Conservation (phyloP, 2,329 filamentous ascomycete genomes). For the Microcyclosporella mali region DNA sequence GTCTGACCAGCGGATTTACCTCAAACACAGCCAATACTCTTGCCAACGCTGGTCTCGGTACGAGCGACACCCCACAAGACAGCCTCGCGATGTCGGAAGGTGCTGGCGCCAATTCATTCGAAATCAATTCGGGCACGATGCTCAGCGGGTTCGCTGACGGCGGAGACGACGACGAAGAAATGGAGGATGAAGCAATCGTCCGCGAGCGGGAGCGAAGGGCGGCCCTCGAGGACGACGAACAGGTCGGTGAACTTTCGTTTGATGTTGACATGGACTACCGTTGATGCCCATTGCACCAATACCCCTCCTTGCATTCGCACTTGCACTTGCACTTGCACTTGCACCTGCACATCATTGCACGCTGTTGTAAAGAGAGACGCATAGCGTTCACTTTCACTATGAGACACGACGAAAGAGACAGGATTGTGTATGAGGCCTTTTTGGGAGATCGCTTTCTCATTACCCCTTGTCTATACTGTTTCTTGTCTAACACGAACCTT, state of each 20-base stretch:
- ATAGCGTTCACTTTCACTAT: not conserved
- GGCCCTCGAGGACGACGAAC: slow-evolving; percentile 49
- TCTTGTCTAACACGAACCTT: not conserved
- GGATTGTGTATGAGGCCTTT: not conserved
- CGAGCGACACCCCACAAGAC: slow-evolving; percentile 34
- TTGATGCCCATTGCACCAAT: slow-evolving; percentile 34
- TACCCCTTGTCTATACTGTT: no score
- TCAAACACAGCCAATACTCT: slow-evolving; percentile 49
- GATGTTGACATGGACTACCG: slow-evolving; percentile 56
- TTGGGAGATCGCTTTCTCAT: not conserved
- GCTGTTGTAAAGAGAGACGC: not conserved
- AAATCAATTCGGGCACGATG: slow-evolving; percentile 31
- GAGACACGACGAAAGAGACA: not conserved
- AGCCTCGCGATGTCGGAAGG: slow-evolving; percentile 30
- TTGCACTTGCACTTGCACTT: not conserved
- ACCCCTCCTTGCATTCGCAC: slow-evolving; percentile 3
- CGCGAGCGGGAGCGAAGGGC: slow-evolving; percentile 20
- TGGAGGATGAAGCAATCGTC: slow-evolving; percentile 52
- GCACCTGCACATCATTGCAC: not conserved
- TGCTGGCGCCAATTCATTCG: slow-evolving; percentile 29
- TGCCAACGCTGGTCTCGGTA: slow-evolving; percentile 73
- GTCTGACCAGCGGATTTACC: slow-evolving; percentile 49
- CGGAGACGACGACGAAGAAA: slow-evolving; percentile 93
- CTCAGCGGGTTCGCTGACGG: slow-evolving; percentile 89
- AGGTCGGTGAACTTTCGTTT: slow-evolving; percentile 61